Conservation (phyloP, 306 rosid genomes). For the Hippophae tibetana region DNA sequence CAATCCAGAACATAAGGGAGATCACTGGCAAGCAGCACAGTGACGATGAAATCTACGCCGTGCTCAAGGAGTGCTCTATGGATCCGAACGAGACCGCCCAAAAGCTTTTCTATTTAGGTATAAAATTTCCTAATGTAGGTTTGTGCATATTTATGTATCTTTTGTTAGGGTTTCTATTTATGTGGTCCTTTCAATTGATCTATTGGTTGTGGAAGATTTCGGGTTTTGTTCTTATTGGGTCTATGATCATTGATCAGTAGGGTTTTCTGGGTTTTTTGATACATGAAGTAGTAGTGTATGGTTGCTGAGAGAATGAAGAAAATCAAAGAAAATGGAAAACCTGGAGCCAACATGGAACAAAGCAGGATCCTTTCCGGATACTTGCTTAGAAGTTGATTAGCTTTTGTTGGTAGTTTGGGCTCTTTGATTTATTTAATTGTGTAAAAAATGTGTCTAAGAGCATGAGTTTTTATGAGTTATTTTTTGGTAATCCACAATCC, state of each 20-base stretch:
- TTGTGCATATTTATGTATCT: background rate
- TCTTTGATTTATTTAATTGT: too few species aligned
- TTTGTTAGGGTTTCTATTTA: slow-evolving; percentile 12
- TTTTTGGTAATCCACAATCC: too few species aligned
- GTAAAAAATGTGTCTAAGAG: too few species aligned
- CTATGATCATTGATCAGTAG: slow-evolving; percentile 23
- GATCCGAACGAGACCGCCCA: slow-evolving; percentile 84
- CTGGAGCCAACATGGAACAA: too few species aligned
- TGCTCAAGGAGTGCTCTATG: slow-evolving; percentile 66
- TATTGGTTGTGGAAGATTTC: background rate
- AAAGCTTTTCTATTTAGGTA: slow-evolving; percentile 48
- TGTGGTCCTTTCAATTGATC: slow-evolving; percentile 1
- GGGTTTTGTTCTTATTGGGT: background rate
- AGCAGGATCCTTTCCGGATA: too few species aligned
- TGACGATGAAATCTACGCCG: slow-evolving; percentile 74
- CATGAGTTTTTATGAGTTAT: too few species aligned
- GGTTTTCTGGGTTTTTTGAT: slow-evolving; percentile 20
- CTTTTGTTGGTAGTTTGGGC: too few species aligned
- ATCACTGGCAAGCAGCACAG: slow-evolving; percentile 73
- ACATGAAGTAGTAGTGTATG: background rate
- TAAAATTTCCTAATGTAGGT: background rate
- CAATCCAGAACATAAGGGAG: slow-evolving; percentile 57
- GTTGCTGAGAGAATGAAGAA: too few species aligned
- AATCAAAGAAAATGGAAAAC: too few species aligned
- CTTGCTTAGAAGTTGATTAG: too few species aligned